Evolutionary conservation across 2,329 filamentous ascomycete genomes (phyloP), one percentile per base, ranked within the genome.

Genomic region (Paecilomyces variotii): DNA sequence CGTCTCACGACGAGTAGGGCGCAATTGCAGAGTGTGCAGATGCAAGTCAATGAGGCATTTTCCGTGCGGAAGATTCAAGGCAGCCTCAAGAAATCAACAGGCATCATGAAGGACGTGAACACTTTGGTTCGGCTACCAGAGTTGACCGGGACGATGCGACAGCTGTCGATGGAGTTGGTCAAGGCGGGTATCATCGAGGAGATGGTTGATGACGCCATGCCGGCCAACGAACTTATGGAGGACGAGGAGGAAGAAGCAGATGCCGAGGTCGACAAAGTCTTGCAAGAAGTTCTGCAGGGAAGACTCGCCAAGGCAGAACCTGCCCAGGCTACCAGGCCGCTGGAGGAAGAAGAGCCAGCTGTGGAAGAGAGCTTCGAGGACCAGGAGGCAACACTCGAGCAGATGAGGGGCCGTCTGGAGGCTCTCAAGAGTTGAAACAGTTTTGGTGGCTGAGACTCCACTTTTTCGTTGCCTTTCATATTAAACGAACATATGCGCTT

Each of bases 11-110:
- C 93, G 0, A 88, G 87, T 67, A 95, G 95, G 72, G 94, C 94
- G 1, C 94, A 97, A 77, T 84, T 99, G 54, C 87, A 87, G 71
- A 93, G 88, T 65, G 93, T 99, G 51, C 88, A 93, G 75, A 96
- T 97, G 91, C 94, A 97, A 77, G 93, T 99, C 70, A 91, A 92
- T 70, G 93, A 97, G 78, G 92, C 94, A 1, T 97, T 97, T 74
- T 90, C 91, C 1, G 87, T 97, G 67, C 87, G 91, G 66, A 96
- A 96, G 81, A 97, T 99, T 63, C 92, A 97, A 76, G 93, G 92
- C 53, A 91, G 88, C 68, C 91, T 99, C 70, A 84, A 85, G 65
- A 87, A 89, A 50, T 90, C 87, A 66, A 92, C 93, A 7, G 89
- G 90, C 52, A 92, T 99, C 66, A 97, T 99, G 94, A 93, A 92